phyloP scores from a whole-genome alignment of 1,139 yeast species.

The Pichiaceae sp. region DNA sequence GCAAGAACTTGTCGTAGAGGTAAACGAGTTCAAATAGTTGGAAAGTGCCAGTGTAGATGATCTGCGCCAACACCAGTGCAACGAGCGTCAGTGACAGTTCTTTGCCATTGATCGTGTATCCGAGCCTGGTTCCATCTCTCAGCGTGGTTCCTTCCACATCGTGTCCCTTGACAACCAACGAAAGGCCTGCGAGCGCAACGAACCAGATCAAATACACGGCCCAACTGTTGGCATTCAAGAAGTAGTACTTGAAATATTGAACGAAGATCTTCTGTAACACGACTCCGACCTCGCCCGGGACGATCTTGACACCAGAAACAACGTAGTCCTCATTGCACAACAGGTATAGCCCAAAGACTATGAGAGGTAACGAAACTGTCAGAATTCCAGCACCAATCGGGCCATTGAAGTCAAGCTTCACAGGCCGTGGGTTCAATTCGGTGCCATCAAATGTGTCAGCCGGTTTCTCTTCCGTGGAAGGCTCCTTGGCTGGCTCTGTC shows the following conservation, averaged over 20 bases:
- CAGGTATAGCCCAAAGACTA: conserved; percentile 52
- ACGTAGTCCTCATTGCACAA: conserved; percentile 50
- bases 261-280: conserved; percentile 29
- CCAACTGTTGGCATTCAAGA: conserved; percentile 36
- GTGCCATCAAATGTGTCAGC: neutral
- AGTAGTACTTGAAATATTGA: conserved; percentile 9
- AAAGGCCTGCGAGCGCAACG: conserved; percentile 51
- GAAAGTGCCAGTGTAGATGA: conserved; percentile 36
- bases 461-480: neutral
- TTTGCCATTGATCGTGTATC: conserved; percentile 78
- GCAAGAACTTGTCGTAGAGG: conserved; percentile 59
- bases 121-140: conserved; percentile 65
- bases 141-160: conserved; percentile 56
- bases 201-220: conserved; percentile 71
- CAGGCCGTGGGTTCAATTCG: conserved; percentile 55
- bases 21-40: conserved; percentile 74
- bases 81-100: conserved; percentile 42
- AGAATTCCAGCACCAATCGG: conserved; percentile 63
- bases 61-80: conserved; percentile 40
- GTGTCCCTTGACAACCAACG: conserved; percentile 67
- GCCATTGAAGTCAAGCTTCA: conserved; percentile 70
- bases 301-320: conserved; percentile 31
- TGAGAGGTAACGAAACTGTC: conserved; percentile 56
- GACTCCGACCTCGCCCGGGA: conserved; percentile 21
- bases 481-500: neutral